Evolutionary conservation across 306 rosid species (phyloP), one percentile per base, ranked within the genome.

Genomic region (Phaseolus lunatus): DNA sequence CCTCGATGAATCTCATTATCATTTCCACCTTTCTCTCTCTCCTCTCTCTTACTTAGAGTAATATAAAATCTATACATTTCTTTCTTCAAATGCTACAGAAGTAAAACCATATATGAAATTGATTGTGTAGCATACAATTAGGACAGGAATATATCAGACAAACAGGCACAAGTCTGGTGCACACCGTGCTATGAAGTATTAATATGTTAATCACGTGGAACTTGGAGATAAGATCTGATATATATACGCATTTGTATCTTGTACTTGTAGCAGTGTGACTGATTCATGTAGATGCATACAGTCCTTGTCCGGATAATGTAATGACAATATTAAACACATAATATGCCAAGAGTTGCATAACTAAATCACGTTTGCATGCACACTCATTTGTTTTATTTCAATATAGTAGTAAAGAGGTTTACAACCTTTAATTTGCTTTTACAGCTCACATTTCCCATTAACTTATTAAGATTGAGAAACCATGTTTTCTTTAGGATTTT

Each of bases 381-480:
- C 23, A 29, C 13, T 29, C 22, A 14, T 61, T 15, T 15, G 67
- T 22, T 29, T 31, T 29, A 61, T 61, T 61, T 61, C 5, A 63
- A 33, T n/a, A 33, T 33, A 5, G 6, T 6, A 33, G 39, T 8
- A 33, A 33, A 33, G 39, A 33, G 39, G 37, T 33, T 33, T 33
- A 33, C 8, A 33, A 9, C 9, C 52, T 35, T 0, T 13, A 44
- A 44, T 33, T 33, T 33, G 2, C 9, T 8, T 33, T 33, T 33
- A 33, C 39, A 33, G 39, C 1, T 5, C 16, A 5, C 9, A n/a
- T 7, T 4, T 20, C 9, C 22, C 13, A 53, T 53, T 39, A 63
- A 3, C 29, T 54, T 23, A 22, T 56, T 72, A 16, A 72, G 43
- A 77, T 18, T 26, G 80, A 66, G 44, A 67, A 66, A 23, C 1